Evolutionary conservation across 1,284 basidiomycete species (phyloP).

Genomic region (Xerocomus cyaneibrunnescens): DNA sequence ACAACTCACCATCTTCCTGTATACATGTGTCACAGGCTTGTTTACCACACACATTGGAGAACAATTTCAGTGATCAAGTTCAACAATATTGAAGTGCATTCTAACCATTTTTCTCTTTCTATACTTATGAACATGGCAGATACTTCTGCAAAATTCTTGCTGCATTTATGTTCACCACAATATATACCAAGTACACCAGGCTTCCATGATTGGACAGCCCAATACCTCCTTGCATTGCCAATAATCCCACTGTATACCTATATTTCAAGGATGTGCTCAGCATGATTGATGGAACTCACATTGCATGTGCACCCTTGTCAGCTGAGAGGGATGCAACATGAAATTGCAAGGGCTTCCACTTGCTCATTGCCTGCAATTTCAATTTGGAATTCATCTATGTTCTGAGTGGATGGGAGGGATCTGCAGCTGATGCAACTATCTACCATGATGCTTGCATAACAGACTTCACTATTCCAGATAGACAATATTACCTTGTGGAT

Average conservation of each 20-base stretch:
- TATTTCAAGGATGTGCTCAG: conserved; percentile 8
- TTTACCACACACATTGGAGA: not conserved
- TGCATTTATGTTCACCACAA: not conserved
- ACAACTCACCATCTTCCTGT: not conserved
- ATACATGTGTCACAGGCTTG: not conserved
- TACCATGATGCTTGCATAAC: not conserved
- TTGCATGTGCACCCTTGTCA: not conserved
- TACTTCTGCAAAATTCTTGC: not conserved
- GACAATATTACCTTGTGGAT: conserved; percentile 8
- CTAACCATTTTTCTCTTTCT: not conserved
- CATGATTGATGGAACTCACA: not conserved
- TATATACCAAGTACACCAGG: not conserved
- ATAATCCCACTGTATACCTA: not conserved
- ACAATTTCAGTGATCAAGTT: not conserved
- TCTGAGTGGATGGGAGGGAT: conserved; percentile 1
- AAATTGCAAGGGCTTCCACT: not conserved
- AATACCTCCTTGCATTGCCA: not conserved
- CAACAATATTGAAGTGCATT: not conserved
- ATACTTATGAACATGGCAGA: not conserved
- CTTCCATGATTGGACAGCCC: not conserved
- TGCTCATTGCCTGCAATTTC: conserved; percentile 1
- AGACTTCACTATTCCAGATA: not conserved
- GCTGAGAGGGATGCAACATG: not conserved
- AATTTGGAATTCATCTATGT: conserved; percentile 6
- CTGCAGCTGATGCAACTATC: not conserved